Percentiles rank a stretch among this genome's conserved stretches.
Conservation (phyloP, 2,329 filamentous ascomycete genomes). For the Fusarium musae region DNA sequence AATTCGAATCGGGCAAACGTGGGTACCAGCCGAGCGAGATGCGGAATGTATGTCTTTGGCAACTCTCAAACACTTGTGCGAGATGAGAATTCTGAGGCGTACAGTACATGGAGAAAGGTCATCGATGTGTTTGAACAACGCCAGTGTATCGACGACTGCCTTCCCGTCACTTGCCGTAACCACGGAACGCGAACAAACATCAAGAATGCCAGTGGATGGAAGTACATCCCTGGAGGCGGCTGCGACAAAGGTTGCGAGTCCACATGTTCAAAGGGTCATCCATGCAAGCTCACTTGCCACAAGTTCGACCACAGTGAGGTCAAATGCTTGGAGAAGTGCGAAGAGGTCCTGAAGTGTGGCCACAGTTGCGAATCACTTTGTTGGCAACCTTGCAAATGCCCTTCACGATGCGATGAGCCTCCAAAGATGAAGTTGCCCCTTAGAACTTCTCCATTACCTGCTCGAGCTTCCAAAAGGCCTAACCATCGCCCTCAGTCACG, state of each 20-base stretch:
- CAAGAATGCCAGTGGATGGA: conserved; percentile 64
- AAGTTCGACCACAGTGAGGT: conserved; percentile 23
- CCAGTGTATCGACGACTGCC: conserved; percentile 41
- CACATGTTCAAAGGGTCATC: conserved; percentile 38
- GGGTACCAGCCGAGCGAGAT: conserved; percentile 74
- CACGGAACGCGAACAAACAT: conserved; percentile 67
- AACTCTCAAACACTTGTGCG: conserved; percentile 67
- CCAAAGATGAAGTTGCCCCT: background rate
- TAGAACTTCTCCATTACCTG: background rate
- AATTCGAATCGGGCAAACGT: conserved; percentile 70
- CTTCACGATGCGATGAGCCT: conserved; percentile 17
- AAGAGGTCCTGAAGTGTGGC: conserved; percentile 31
- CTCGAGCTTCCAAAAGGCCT: background rate
- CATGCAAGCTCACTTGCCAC: conserved; percentile 37
- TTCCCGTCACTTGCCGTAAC: conserved; percentile 72
- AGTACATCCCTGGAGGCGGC: conserved; percentile 37
- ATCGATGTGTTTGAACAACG: conserved; percentile 54
- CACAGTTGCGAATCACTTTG: conserved; percentile 33
- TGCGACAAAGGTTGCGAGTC: conserved; percentile 27
- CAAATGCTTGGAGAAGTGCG: conserved; percentile 46
- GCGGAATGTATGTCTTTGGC: conserved; percentile 87
- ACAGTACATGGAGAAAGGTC: conserved; percentile 55
- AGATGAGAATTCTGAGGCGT: conserved; percentile 53
- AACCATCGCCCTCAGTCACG: background rate
- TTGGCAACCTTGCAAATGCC: conserved; percentile 30